A percentile compares a stretch with the other conserved stretches of the same genome.
Evolutionary conservation across 768 basidiomycete species (phyloP).

Genomic region (Jaapia argillacea): DNA sequence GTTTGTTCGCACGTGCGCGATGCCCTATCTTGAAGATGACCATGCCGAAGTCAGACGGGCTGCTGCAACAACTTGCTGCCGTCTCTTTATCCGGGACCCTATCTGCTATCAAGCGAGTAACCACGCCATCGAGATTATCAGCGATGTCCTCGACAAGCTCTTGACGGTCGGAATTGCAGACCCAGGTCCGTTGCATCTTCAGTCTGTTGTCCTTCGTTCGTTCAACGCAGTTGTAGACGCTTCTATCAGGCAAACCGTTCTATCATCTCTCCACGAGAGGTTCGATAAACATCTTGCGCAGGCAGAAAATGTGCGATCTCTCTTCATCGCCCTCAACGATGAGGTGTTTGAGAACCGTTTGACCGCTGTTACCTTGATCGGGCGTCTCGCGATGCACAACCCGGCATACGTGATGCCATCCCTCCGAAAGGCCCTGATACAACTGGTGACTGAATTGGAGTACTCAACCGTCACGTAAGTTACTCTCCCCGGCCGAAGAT

Average conservation of each 20-base stretch:
- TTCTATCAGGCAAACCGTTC: constrained; percentile 75
- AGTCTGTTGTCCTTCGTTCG: constrained; percentile 3
- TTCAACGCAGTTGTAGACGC: constrained; percentile 38
- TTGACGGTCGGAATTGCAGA: constrained; percentile 94
- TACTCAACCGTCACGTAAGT: constrained; percentile 85
- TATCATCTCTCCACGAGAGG: constrained; percentile 79
- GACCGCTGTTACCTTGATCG: constrained; percentile 85
- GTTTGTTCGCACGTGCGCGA: constrained; percentile 83
- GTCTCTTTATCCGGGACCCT: constrained; percentile 86
- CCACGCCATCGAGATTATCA: constrained; percentile 93
- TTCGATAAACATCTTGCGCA: constrained; percentile 97
- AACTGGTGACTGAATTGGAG: constrained; percentile 92
- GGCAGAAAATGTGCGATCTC: constrained; percentile 93
- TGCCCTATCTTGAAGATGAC: constrained; percentile 93
- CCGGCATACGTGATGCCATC: constrained; percentile 99
- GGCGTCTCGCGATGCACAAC: constrained; percentile 88
- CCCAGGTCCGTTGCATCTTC: constrained; percentile 50
- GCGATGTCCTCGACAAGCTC: constrained; percentile 95
- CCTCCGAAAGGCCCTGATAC: constrained; percentile 88
- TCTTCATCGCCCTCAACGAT: constrained; percentile 96
- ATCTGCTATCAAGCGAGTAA: constrained; percentile 95
- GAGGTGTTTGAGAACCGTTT: constrained; percentile 92
- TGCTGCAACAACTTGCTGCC: constrained; percentile 87
- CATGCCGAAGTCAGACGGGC: constrained; percentile 78
- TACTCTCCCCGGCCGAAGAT: no score